Conservation (phyloP, 2,329 filamentous ascomycete genomes). For the Incumbomyces delicatus region DNA sequence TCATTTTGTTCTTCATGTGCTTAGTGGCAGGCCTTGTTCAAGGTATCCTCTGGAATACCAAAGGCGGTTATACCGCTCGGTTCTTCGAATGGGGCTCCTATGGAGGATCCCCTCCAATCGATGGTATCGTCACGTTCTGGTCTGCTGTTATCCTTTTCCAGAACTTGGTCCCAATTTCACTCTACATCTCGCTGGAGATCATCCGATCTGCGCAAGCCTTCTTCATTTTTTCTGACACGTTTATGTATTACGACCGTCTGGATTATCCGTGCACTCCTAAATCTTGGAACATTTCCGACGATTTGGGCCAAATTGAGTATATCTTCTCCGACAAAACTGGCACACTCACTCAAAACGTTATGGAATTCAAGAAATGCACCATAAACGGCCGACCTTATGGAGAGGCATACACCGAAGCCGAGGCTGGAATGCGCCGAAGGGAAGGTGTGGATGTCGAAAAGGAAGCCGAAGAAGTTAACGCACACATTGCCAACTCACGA, state of each 20-base stretch:
- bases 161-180: conserved; percentile 95
- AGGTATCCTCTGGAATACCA: conserved; percentile 67
- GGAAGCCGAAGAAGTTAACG: conserved; percentile 60
- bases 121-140: conserved; percentile 96
- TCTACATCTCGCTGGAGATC: conserved; percentile 96
- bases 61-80: conserved; percentile 56
- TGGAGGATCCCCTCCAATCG: conserved; percentile 62
- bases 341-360: conserved; percentile 82
- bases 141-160: conserved; percentile 90
- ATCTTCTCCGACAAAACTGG: conserved; percentile 96
- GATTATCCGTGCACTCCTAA: conserved; percentile 95
- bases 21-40: conserved; percentile 75
- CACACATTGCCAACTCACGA: conserved; percentile 71
- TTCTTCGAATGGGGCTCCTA: conserved; percentile 83
- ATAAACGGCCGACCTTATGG: conserved; percentile 95
- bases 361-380: conserved; percentile 98
- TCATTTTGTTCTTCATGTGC: conserved; percentile 82
- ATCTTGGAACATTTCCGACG: conserved; percentile 98
- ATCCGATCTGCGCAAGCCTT: conserved; percentile 85
- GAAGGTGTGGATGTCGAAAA: conserved; percentile 77
- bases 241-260: conserved; percentile 94
- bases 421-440: conserved; percentile 90
- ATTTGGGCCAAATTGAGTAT: conserved; percentile 96
- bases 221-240: conserved; percentile 92
- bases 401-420: conserved; percentile 94